Evolutionary conservation across 1,284 basidiomycete genomes (phyloP).

Genomic region (Lentinus polychrous): DNA sequence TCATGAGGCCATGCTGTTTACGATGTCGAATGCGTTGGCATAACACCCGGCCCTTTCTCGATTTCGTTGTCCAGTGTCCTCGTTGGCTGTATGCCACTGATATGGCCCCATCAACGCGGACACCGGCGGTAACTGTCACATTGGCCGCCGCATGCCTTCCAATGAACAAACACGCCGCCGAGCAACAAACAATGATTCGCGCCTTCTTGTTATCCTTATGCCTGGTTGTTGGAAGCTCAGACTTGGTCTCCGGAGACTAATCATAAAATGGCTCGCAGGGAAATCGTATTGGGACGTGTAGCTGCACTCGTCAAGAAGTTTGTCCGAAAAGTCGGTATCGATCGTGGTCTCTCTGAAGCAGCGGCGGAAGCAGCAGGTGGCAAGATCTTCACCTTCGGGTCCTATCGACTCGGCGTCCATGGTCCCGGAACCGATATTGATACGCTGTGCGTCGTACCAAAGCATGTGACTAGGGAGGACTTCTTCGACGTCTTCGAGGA

Average conservation of each 20-base stretch:
- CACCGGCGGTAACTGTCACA: too few species aligned
- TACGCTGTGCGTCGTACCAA: conserved; percentile 96
- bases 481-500: conserved; percentile 91
- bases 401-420: conserved; percentile 94
- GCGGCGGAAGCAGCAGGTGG: conserved; percentile 87
- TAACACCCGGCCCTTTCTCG: too few species aligned
- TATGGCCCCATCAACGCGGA: too few species aligned
- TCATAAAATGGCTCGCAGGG: conserved; percentile 43
- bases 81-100: too few species aligned
- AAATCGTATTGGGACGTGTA: conserved; percentile 88
- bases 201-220: too few species aligned
- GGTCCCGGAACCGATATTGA: conserved; percentile 97
- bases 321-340: conserved; percentile 78
- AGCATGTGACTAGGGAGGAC: conserved; percentile 92
- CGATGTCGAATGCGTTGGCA: too few species aligned
- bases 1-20: too few species aligned
- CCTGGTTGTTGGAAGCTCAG: too few species aligned
- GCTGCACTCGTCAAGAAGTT: conserved; percentile 91
- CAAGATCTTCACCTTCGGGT: conserved; percentile 99
- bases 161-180: too few species aligned
- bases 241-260: not conserved
- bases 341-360: conserved; percentile 79
- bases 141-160: too few species aligned
- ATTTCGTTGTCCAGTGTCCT: too few species aligned
- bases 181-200: too few species aligned